Base-by-base conservation (phyloP, 2,329 filamentous ascomycete species). In the Ramularia endophylla region DNA sequence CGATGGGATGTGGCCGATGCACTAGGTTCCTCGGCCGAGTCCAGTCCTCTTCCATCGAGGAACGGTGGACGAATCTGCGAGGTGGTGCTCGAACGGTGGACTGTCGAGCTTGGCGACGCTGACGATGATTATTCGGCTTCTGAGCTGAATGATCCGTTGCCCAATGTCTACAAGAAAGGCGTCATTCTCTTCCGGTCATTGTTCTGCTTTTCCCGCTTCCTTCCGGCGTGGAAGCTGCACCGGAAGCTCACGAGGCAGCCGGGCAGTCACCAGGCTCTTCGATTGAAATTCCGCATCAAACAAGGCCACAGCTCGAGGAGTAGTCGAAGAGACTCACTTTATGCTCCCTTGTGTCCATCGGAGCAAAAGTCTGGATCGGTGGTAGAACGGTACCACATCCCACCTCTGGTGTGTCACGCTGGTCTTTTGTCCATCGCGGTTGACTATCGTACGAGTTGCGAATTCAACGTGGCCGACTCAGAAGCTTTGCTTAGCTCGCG, bases 91-190 rank as follows among this genome's bases (percentile, higher is more conserved):
- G 92, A 98, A 67, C 78, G 90, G 54, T 98, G 92, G 92, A 83
- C 75, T 43, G 77, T 98, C 50, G 83, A 92, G 60, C 72, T 97
- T 42, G 85, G 85, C 59, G 77, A 78, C 52, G 67, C 68, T 43
- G 64, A 72, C 43, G 60, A 70, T 61, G 61, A 71, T 61, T 61
- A 73, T 77, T 59, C 86, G 41, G 55, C 70, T 5, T 55, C 69
- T 28, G 75, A 80, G 44, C 63, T 80, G 38, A 72, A 65, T 39
- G 71, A 77, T 34, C 70, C 77, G 22, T 70, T 97, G 38, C 88
- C 92, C 11, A 90, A 87, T 38, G 81, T 95, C 44, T 98, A 98
- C 74, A 98, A 98, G 69, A 92, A 94, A 67, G 87, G 86, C 55
- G 94, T 98, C 50, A 85, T 97, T 52, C 80, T 95, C 55, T 95